Percentiles rank a stretch among this genome's conserved stretches.
These are phyloP conservation scores for Amyloporia xantha DNA, from an alignment of 768 basidiomycete species.

Conservation along the genomic window DNA sequence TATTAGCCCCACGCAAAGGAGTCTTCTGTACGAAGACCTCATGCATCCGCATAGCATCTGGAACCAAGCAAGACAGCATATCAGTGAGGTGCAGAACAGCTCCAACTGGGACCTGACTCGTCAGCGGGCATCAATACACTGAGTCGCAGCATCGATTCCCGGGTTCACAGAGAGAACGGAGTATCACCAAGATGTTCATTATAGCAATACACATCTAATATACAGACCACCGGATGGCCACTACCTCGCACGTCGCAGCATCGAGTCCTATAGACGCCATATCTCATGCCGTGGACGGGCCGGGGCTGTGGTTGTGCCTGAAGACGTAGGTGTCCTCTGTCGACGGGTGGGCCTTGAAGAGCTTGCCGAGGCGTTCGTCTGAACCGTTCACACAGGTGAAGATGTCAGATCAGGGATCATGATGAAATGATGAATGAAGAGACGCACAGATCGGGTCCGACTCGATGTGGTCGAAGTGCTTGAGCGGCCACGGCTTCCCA, in stretches of 20 bases:
- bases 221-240: background rate
- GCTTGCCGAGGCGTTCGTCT: conserved; percentile 63
- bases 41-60: too few relatives aligned
- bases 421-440: too few relatives aligned
- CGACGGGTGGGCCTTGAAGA: conserved; percentile 56
- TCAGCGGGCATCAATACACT: too few relatives aligned
- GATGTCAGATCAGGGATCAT: too few relatives aligned
- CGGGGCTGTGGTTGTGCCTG: conserved; percentile 27
- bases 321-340: conserved; percentile 77
- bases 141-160: too few relatives aligned
- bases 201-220: background rate
- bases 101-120: too few relatives aligned
- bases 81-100: too few relatives aligned
- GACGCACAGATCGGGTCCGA: conserved; percentile 67
- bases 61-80: too few relatives aligned
- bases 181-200: background rate
- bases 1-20: too few relatives aligned
- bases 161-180: too few relatives aligned
- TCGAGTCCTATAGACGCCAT: background rate
- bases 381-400: too few relatives aligned
- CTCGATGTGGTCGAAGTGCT: conserved; percentile 68
- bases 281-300: background rate
- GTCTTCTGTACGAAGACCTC: too few relatives aligned
- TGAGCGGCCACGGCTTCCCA: conserved; percentile 67
- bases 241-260: background rate